A percentile compares a stretch with the other conserved stretches of the same genome.
phyloP scores from a whole-genome alignment of 331 rosid species.

The Rosa hybrid region DNA sequence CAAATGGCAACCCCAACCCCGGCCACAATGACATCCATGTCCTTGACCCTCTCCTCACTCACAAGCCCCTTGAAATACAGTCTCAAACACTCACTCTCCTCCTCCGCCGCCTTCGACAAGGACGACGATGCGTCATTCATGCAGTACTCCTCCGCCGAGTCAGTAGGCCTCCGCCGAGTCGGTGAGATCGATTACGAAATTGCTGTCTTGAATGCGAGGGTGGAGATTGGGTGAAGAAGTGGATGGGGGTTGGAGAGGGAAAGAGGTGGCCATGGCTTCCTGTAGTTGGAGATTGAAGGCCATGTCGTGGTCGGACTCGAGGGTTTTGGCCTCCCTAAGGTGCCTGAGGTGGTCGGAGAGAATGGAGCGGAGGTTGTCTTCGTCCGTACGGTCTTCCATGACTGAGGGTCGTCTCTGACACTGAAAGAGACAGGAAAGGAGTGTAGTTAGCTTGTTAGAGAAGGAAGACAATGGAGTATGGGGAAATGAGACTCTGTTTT shows the following conservation, averaged over 20 bases:
- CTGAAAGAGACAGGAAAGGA: not conserved
- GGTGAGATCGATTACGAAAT: too few species aligned
- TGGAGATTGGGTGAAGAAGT: too few species aligned
- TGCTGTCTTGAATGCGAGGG: too few species aligned
- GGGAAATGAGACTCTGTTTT: too few species aligned
- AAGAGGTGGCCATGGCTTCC: constrained; percentile 64
- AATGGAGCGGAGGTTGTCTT: not conserved
- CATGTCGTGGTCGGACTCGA: too few species aligned
- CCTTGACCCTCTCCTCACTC: constrained; percentile 39
- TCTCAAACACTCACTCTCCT: constrained; percentile 25
- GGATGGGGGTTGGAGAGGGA: constrained; percentile 35
- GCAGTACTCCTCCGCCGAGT: too few species aligned
- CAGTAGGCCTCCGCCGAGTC: constrained; percentile 1
- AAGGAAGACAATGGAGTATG: not conserved
- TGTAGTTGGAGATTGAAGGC: constrained; percentile 48
- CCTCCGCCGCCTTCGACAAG: not conserved
- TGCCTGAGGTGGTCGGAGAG: too few species aligned
- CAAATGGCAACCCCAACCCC: constrained; percentile 71
- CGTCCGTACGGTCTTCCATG: constrained; percentile 14
- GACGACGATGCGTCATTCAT: not conserved
- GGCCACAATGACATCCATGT: constrained; percentile 11
- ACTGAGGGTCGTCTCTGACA: not conserved
- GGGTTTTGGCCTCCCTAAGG: too few species aligned
- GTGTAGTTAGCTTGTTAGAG: not conserved
- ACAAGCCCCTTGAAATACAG: constrained; percentile 60